These are phyloP conservation scores for Penicillium nordicum DNA, from an alignment of 2,329 filamentous ascomycete species.

Conservation along the genomic window DNA sequence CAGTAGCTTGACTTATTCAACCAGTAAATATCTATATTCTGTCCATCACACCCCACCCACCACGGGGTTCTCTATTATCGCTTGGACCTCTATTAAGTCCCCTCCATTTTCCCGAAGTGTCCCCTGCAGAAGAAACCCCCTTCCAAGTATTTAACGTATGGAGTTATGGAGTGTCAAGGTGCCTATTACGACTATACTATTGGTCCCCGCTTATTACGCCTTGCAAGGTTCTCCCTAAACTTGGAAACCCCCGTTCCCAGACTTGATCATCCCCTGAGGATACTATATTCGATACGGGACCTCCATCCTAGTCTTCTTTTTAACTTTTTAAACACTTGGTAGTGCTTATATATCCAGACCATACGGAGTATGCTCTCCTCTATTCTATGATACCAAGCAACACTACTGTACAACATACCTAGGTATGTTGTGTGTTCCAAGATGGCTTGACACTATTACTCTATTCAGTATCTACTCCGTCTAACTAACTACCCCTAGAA, in stretches of 20 bases:
- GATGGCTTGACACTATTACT: not conserved
- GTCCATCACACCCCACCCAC: not conserved
- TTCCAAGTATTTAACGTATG: not conserved
- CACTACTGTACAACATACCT: no score
- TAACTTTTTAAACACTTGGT: not conserved
- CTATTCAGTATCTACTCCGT: not conserved
- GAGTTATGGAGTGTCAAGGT: not conserved
- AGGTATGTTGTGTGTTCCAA: not conserved
- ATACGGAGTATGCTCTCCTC: no score
- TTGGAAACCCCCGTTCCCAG: not conserved
- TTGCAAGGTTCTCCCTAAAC: not conserved
- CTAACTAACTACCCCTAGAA: no score
- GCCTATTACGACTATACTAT: not conserved
- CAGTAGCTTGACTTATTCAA: not conserved
- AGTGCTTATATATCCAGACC: no score
- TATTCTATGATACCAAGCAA: no score
- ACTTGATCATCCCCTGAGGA: slow-evolving; percentile 4
- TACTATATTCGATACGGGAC: slow-evolving; percentile 15
- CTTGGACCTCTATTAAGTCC: not conserved
- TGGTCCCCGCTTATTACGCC: not conserved
- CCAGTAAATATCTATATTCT: not conserved
- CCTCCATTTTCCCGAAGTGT: not conserved
- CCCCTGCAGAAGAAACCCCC: not conserved
- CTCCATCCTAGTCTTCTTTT: not conserved
- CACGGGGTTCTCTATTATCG: not conserved